These are phyloP conservation scores for Colletotrichum tabaci DNA, from an alignment of 2,329 filamentous ascomycete genomes.

Conservation along the genomic window DNA sequence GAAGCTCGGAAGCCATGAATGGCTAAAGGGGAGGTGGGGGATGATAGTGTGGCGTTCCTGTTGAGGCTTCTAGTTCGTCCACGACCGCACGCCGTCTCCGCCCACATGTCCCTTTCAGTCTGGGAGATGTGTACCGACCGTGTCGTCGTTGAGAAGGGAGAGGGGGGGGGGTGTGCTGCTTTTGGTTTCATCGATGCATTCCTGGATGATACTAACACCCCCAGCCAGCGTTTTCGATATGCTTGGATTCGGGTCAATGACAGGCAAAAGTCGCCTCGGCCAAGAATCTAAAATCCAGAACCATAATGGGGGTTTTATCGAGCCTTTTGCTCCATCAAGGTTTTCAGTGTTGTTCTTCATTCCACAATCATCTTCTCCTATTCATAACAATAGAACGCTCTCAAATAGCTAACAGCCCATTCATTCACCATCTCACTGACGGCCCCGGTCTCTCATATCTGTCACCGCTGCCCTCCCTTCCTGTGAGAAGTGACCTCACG, in stretches of 20 bases:
- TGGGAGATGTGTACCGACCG: slow-evolving; percentile 9
- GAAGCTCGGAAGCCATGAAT: neutral
- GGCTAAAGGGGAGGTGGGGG: neutral
- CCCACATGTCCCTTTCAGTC: neutral
- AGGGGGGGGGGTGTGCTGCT: neutral
- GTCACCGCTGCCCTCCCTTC: slow-evolving; percentile 7
- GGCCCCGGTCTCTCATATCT: neutral
- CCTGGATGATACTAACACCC: neutral
- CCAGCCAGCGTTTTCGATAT: slow-evolving; percentile 16
- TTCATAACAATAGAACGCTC: no score
- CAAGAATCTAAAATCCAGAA: slow-evolving; percentile 14
- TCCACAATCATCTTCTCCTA: neutral
- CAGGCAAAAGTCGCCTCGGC: slow-evolving; percentile 31
- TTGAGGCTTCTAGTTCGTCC: slow-evolving; percentile 33
- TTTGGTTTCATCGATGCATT: neutral
- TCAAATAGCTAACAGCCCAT: neutral
- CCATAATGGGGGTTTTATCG: neutral
- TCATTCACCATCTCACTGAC: neutral
- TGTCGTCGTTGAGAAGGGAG: neutral
- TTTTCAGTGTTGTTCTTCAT: neutral
- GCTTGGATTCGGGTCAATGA: slow-evolving; percentile 18
- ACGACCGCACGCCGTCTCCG: slow-evolving; percentile 16
- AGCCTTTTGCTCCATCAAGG: neutral
- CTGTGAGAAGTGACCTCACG: slow-evolving; percentile 30
- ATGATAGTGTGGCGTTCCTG: slow-evolving; percentile 34